phyloP scores from a whole-genome alignment of 768 basidiomycete genomes.

The Fistulinella prunicolor region DNA sequence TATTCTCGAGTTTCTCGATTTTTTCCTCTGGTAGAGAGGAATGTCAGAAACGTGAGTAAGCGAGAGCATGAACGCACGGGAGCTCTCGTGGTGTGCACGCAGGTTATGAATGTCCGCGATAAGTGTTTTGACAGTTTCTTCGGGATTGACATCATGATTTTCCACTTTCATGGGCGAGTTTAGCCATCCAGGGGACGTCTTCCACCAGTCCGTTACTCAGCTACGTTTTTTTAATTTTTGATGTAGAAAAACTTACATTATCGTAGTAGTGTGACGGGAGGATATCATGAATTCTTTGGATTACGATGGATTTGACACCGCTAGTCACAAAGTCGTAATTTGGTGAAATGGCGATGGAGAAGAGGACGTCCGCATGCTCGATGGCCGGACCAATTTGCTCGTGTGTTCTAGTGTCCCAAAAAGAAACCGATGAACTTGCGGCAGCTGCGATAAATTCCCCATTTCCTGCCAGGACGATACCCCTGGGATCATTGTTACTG shows the following conservation, averaged over 20 bases:
- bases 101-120: too few species aligned
- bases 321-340: not conserved
- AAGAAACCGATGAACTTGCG: not conserved
- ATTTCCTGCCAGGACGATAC: not conserved
- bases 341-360: not conserved
- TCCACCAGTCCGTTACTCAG: too few species aligned
- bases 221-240: too few species aligned
- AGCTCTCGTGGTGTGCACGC: not conserved
- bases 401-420: slow-evolving; percentile 4
- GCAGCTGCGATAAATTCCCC: slow-evolving; percentile 1
- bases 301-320: not conserved
- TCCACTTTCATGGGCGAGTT: not conserved
- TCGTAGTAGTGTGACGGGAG: not conserved
- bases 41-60: not conserved
- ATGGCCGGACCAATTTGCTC: not conserved
- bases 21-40: not conserved
- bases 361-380: not conserved
- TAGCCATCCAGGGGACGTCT: too few species aligned
- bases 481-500: not conserved
- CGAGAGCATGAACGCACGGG: not conserved
- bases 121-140: not conserved
- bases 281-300: not conserved
- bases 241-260: not conserved
- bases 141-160: not conserved
- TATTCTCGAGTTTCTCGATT: not conserved